Conservation (phyloP, 176 grass and related monocot genomes). For the Poa pratensis region DNA sequence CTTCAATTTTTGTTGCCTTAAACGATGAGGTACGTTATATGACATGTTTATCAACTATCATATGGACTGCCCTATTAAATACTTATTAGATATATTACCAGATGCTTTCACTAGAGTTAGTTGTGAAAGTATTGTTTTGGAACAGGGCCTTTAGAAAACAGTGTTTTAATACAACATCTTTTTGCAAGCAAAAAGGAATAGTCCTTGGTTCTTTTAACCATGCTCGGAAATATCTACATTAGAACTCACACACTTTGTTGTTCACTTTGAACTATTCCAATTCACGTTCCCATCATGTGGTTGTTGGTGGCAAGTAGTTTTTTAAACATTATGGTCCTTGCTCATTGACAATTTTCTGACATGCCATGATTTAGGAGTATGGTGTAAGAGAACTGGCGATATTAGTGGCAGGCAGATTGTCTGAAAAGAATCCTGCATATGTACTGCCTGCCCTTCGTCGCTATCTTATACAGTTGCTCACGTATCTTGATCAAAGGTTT, state of each 20-base stretch:
- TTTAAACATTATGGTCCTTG: conserved; percentile 10
- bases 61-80: conserved; percentile 5
- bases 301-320: conserved; percentile 33
- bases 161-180: conserved; percentile 12
- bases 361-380: conserved; percentile 73
- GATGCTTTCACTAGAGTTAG: conserved; percentile 15
- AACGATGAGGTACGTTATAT: conserved; percentile 82
- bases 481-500: conserved; percentile 95
- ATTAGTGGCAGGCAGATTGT: conserved; percentile 89
- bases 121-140: conserved; percentile 30
- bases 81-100: conserved; percentile 30
- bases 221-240: conserved; percentile 10
- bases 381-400: conserved; percentile 90
- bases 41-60: conserved; percentile 28
- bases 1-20: conserved; percentile 96
- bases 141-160: neutral
- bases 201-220: conserved; percentile 12
- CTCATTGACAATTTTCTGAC: conserved; percentile 24
- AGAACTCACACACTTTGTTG: neutral
- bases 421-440: conserved; percentile 99
- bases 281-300: neutral
- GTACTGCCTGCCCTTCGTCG: conserved; percentile 96
- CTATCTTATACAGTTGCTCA: conserved; percentile 94
- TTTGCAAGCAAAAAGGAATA: conserved; percentile 15
- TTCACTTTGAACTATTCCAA: conserved; percentile 14